Evolutionary conservation across 257 asterid genomes (phyloP).

Genomic region (Solanum habrochaites): DNA sequence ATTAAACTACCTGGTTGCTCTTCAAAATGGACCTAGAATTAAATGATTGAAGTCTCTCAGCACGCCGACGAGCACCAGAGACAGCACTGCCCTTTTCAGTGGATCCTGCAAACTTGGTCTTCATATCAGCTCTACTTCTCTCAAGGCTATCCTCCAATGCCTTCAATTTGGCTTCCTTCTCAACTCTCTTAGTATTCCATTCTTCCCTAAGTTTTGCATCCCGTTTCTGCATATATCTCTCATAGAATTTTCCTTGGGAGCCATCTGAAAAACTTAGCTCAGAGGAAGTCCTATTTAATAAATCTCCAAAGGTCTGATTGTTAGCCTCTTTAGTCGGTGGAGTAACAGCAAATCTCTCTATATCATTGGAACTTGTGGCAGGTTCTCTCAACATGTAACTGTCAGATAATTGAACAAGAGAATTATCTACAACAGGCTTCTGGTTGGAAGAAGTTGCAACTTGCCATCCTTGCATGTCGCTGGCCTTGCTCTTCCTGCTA

Average conservation of each 20-base stretch:
- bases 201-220: constrained; percentile 82
- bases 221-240: constrained; percentile 65
- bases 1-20: constrained; percentile 62
- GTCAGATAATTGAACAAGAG: constrained; percentile 21
- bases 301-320: constrained; percentile 27
- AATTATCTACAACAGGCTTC: constrained; percentile 23
- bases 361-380: constrained; percentile 23
- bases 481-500: constrained; percentile 29
- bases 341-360: constrained; percentile 19
- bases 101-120: constrained; percentile 48
- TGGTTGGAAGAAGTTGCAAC: constrained; percentile 18
- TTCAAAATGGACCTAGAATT: constrained; percentile 42
- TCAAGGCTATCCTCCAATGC: constrained; percentile 82
- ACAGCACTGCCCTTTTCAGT: constrained; percentile 30
- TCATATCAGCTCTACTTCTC: constrained; percentile 69
- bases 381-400: constrained; percentile 19
- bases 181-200: constrained; percentile 68
- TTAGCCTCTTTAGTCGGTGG: constrained; percentile 15
- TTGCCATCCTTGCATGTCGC: constrained; percentile 23
- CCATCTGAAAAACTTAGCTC: constrained; percentile 53
- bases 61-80: constrained; percentile 36
- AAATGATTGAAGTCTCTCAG: constrained; percentile 73
- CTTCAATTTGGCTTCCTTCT: constrained; percentile 82
- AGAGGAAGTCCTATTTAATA: constrained; percentile 28
- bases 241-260: constrained; percentile 71